Evolutionary conservation across 345 rosid genomes (phyloP), one percentile per base, ranked within the genome.

Genomic region (Abelmoschus esculentus): DNA sequence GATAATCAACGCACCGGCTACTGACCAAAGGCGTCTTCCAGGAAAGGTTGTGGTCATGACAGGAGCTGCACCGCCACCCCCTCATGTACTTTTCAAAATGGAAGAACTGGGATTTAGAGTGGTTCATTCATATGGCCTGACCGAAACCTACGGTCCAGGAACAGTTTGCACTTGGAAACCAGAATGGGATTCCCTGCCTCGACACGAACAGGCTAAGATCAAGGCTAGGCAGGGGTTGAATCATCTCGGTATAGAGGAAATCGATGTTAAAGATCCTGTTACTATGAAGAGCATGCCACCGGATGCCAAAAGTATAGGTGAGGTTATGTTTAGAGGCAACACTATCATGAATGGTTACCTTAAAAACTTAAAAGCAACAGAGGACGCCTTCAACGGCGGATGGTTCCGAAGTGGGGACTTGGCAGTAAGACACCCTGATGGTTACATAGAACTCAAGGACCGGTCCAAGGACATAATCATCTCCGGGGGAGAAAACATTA

Each of bases 281-380:
- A 81, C 80, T 7, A 78, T 81, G 84, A 67, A 75, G 64, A 75
- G 76, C 47, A 75, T 81, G 28, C 81, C 81, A 7, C 28, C 59
- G 3, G 84, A 81, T 70, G 81, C 80, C 12, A 81, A 70, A 36
- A 78, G 79, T 36, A 68, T 81, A 34, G 84, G 84, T 1, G 84
- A 81, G 63, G 81, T 81, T 58, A 75, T 81, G 81, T 81, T 81
- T 55, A 70, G 84, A 63, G 84, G 84, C 69, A 81, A 81, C 42
- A 75, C 81, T 18, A 77, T 81, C 58, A 81, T 81, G 84, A 81
- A 75, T 32, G 84, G 84, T 44, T 81, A 81, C 70, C 62, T 81
- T 34, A 81, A 81, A 49, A 53, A 81, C 63, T 2, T 28, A 50
- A 52, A 78, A 59, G 81, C 79, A 29, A 81, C 81, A n/a, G 32